These are phyloP conservation scores for Haematococcus sp. DNA, from an alignment of 139 green algal genomes.

Conservation along the genomic window DNA sequence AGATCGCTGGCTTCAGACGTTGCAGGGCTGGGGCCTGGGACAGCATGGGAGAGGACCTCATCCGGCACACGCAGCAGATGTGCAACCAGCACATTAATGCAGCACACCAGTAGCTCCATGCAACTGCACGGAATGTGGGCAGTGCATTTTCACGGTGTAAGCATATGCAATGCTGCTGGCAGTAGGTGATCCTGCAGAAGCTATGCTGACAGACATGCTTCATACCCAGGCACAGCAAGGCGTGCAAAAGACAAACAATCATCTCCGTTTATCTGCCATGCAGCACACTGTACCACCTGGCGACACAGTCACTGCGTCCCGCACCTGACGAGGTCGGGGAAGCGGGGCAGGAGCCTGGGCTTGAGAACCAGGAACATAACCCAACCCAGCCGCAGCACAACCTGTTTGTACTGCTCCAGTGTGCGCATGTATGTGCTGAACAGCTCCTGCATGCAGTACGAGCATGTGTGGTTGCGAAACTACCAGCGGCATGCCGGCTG, in stretches of 20 bases:
- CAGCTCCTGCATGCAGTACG: constrained; percentile 10
- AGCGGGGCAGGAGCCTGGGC: constrained; percentile 37
- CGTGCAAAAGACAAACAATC: too few species aligned
- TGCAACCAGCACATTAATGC: constrained; percentile 38
- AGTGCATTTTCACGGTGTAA: too few species aligned
- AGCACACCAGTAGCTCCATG: constrained; percentile 49
- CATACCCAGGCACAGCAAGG: too few species aligned
- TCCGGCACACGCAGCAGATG: constrained; percentile 19
- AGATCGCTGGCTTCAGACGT: background rate
- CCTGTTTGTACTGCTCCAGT: constrained; percentile 28
- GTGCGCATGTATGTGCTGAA: constrained; percentile 22
- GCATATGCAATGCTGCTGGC: background rate
- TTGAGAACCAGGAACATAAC: constrained; percentile 39
- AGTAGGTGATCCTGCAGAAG: background rate
- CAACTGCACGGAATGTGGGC: too few species aligned
- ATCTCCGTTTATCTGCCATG: too few species aligned
- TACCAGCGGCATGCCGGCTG: too few species aligned
- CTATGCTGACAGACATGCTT: background rate
- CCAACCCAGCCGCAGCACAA: constrained; percentile 42
- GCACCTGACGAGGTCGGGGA: constrained; percentile 54
- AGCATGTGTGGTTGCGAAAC: too few species aligned
- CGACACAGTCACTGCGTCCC: background rate
- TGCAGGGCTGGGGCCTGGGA: constrained; percentile 3
- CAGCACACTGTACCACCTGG: background rate
- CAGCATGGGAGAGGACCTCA: background rate